Conservation (phyloP, 2,329 filamentous ascomycete genomes). For the Pseudogymnoascus sp. region DNA sequence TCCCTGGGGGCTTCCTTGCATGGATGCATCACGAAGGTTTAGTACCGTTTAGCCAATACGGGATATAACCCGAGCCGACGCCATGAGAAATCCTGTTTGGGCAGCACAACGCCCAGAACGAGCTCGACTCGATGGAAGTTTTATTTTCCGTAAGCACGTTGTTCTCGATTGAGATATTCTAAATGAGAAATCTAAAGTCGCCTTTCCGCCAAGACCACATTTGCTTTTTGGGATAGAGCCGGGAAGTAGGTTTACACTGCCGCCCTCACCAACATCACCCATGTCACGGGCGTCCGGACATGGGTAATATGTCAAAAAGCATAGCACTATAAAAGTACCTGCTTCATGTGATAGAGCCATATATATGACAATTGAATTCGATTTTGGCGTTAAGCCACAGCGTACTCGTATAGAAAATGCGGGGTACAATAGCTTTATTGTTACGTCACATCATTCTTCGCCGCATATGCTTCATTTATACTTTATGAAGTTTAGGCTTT, state of each 20-base stretch:
- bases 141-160: not conserved
- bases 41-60: not conserved
- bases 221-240: not conserved
- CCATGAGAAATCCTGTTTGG: not conserved
- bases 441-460: not conserved
- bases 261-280: not conserved
- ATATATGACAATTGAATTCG: not conserved
- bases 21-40: not conserved
- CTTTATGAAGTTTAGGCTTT: not conserved
- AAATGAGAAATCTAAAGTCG: not conserved
- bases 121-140: not conserved
- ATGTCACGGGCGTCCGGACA: not conserved
- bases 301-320: not conserved
- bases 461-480: not conserved
- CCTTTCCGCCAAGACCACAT: not conserved
- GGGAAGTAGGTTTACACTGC: not conserved
- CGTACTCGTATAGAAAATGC: not conserved
- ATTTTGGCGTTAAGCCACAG: too few relatives aligned
- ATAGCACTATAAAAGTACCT: not conserved
- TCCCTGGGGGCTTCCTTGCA: not conserved
- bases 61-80: not conserved
- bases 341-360: not conserved
- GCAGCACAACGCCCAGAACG: not conserved
- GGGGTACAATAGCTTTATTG: not conserved
- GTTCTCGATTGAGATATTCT: not conserved